Percentiles rank a stretch among this genome's conserved stretches.
phyloP scores from a whole-genome alignment of 257 asterid genomes.

The Gentiana dahurica region DNA sequence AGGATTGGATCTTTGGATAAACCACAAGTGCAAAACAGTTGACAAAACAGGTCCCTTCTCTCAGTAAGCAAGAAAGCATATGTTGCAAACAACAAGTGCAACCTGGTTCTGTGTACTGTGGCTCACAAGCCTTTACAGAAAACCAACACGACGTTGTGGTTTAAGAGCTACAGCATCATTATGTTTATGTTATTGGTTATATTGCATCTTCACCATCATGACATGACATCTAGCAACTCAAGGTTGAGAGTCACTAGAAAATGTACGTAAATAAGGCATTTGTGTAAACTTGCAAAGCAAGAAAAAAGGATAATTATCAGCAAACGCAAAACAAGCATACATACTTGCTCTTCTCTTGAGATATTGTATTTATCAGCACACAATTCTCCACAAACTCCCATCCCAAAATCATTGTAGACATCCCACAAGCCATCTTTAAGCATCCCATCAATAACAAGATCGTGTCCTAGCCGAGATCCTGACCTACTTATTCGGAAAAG shows the following conservation, averaged over 20 bases:
- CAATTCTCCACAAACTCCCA: constrained; percentile 92
- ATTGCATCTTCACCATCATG: too few relatives aligned
- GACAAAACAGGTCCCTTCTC: too few relatives aligned
- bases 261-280: not conserved
- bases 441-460: constrained; percentile 79
- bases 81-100: too few relatives aligned
- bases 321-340: constrained; percentile 5
- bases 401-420: constrained; percentile 83
- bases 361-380: constrained; percentile 70
- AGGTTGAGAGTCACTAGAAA: constrained; percentile 1
- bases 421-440: constrained; percentile 98
- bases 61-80: too few relatives aligned
- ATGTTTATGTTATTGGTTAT: too few relatives aligned
- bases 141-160: too few relatives aligned
- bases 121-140: too few relatives aligned
- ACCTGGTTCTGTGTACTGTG: too few relatives aligned
- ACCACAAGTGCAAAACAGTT: too few relatives aligned
- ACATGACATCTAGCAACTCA: too few relatives aligned
- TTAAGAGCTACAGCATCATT: too few relatives aligned
- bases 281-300: constrained; percentile 4
- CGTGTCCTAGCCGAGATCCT: constrained; percentile 90
- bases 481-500: constrained; percentile 31
- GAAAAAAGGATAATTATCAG: not conserved
- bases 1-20: too few relatives aligned
- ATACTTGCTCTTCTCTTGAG: constrained; percentile 78